Conservation (phyloP, 257 asterid genomes). For the Penstemon davidsonii region DNA sequence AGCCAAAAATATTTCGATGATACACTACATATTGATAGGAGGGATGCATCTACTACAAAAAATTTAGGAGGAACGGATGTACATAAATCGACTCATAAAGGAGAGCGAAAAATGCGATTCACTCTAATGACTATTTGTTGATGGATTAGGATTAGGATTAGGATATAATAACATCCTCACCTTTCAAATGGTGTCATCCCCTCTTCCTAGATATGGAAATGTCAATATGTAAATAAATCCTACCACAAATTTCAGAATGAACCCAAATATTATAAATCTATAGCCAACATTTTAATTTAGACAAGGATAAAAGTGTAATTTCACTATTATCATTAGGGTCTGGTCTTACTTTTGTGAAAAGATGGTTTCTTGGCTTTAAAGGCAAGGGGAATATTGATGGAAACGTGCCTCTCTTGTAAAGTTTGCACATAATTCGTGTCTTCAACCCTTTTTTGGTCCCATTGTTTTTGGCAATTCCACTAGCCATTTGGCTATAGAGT, state of each 20-base stretch:
- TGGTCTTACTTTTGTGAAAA: constrained; percentile 27
- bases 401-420: constrained; percentile 69
- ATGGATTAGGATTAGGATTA: neutral
- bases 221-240: constrained; percentile 29
- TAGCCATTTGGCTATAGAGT: constrained; percentile 14
- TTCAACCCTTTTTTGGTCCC: constrained; percentile 33
- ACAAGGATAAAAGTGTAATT: constrained; percentile 37
- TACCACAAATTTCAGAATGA: neutral
- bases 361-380: constrained; percentile 57
- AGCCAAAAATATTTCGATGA: too few relatives aligned
- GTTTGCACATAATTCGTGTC: constrained; percentile 35
- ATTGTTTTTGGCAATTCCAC: constrained; percentile 9
- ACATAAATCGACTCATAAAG: too few relatives aligned
- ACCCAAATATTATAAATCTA: neutral
- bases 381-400: constrained; percentile 46
- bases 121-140: too few relatives aligned
- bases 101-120: too few relatives aligned
- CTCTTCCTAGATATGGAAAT: constrained; percentile 41
- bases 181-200: constrained; percentile 43
- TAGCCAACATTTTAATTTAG: neutral
- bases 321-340: constrained; percentile 16
- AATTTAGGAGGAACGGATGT: too few relatives aligned
- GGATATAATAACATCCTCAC: constrained; percentile 37
- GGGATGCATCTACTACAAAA: too few relatives aligned
- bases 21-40: too few relatives aligned